Base-by-base conservation (phyloP, 345 rosid genomes). In the Lenwebbia sp. region DNA sequence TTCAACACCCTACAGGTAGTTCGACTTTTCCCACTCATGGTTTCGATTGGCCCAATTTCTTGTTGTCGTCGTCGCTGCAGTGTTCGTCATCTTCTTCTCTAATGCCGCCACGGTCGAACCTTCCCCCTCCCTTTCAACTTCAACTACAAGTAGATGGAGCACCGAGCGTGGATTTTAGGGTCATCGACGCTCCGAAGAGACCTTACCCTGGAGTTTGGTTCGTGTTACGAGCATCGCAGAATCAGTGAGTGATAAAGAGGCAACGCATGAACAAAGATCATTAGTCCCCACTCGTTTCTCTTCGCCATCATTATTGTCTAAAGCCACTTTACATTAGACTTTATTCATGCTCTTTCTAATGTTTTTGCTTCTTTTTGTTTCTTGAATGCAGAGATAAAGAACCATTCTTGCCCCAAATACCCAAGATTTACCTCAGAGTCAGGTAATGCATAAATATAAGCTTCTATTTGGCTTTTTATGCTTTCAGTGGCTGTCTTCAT, bases 341-440 rank as follows among this genome's bases (percentile, higher is more conserved):
- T n/a, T 22, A 21, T 19, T 23, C 57, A 52, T 15, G 41, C 55
- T 49, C 40, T 82, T 51, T 33, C 41, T 53, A 83, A 50, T 47
- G 41, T 26, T 30, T 51, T 54, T 28, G 53, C 84, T 54, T 86
- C 47, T 53, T 14, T 76, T 8, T 0, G 19, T 26, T 58, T 30
- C 55, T 26, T 28, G 5, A 70, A 89, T 92, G 92, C 94, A 96
- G 99, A 88, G 90, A 89, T 10, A 92, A 88, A 90, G 96, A 94
- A 86, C 98, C 98, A 62, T 92, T 93, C 88, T 89, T 96, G 94
- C 99, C 98, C 76, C 99, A 95, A 86, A 93, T 96, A 91, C 94
- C 94, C 6, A 95, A 95, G 94, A 93, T 96, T 95, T 95, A 92
- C 93, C 94, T 96, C 85, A 93, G 99, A 92, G 95, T 95, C 97